Base-by-base conservation (phyloP, 208 protist species). In the Kentomonas sorsogonicus region DNA sequence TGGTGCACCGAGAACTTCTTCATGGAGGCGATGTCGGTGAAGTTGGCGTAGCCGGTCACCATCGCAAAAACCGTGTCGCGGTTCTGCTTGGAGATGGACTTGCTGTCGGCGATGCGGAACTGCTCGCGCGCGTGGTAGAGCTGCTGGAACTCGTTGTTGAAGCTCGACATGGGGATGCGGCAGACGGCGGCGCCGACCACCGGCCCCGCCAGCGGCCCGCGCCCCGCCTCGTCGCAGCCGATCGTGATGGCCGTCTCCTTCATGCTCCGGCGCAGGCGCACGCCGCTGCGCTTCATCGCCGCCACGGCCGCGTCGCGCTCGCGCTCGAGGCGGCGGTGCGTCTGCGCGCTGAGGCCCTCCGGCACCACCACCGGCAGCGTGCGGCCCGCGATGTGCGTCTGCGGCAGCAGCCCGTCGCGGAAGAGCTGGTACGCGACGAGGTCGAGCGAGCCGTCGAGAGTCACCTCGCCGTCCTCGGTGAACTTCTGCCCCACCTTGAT, bases 41-140 rank as follows among this genome's bases (percentile, higher is more conserved):
- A 80, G 43, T 72, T 72, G 11, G 73, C 63, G 69, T 89, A 78
- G 6, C 88, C 88, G 3, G 88, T 94, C 16, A 94, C 76, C 71
- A 86, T 90, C 20, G 77, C 60, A 54, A 89, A 94, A 10, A 92
- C 84, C 0, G 89, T 43, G 45, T 89, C 72, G 16, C 85, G 76
- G 56, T 95, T 79, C 26, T 58, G 56, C 69, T 91, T 77, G 33
- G 83, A 80, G 1, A 91, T 63, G 11, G 74, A 86, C 68, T 95
- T 92, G 64, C 84, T 95, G 48, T 95, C 88, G 57, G 89, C 88
- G 40, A 95, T 89, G 36, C 87, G 85, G 56, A 95, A 89, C 66
- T 86, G 76, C 73, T 92, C 88, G 15, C 58, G 40, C 16, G 65
- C 72, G 39, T 91, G 70, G 60, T 92, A 94, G 44, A 94, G 67